Base-by-base conservation (phyloP, 192 early-diverging fungal genomes). In the Gaertneriomyces sp. region DNA sequence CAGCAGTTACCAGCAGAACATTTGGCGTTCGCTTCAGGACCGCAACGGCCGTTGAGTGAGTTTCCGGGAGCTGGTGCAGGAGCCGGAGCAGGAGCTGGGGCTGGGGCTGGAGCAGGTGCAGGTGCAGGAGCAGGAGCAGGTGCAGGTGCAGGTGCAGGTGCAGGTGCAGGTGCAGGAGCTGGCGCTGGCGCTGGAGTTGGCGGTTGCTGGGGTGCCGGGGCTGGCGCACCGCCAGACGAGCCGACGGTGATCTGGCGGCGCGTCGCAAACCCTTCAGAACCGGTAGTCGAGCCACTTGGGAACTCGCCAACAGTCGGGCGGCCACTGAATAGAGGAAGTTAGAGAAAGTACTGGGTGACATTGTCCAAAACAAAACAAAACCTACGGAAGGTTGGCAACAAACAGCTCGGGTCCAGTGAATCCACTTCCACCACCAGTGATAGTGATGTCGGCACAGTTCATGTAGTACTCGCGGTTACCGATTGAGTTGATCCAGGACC, bases 381-480 rank as follows among this genome's bases (percentile, higher is more conserved):
- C 25, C 2, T 33, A 33, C 14, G 70, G 70, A 9, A 67, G 63
- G 45, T 71, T 58, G 10, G 49, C 70, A 41, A 60, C 59, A 8
- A 66, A 42, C 17, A 71, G 46, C 58, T 67, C 12, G 4, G 70
- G 81, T 6, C 81, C 82, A 19, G 70, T 54, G 68, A 70, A 51
- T 45, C 70, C 44, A 14, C 61, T 12, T 2, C 45, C 54, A 1
- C 72, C 66, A 12, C 83, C 81, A 4, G 67, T 58, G 59, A 87
- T 83, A 20, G 75, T 72, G 19, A 87, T 62, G 42, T 87, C 85
- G 39, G 81, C 81, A 60, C 87, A 87, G 68, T 78, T 81, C 76
- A 81, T 83, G 71, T 89, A 89, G 42, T 81, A 77, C 63, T 87
- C 87, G 53, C 87, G 84, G 69, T 89, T 87, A 11, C 87, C 87